Percentiles rank a stretch among this genome's conserved stretches.
Evolutionary conservation across 371 early-diverging fungal genomes (phyloP).

Genomic region (Apophysomyces ossiformis): DNA sequence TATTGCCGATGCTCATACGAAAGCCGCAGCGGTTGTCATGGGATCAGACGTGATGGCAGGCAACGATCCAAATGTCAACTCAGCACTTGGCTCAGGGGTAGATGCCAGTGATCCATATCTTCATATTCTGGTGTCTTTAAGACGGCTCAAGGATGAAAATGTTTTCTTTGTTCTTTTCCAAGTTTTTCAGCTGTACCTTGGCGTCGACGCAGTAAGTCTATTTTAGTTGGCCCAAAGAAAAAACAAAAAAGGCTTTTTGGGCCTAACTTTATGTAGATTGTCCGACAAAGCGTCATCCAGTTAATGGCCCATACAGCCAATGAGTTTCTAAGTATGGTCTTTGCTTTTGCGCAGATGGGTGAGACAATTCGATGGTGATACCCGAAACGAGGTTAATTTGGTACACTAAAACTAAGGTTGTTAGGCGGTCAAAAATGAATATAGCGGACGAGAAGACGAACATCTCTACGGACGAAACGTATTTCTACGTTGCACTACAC

Average conservation of each 20-base stretch:
- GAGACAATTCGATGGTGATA: slow-evolving; percentile 48
- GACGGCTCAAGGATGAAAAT: slow-evolving; percentile 52
- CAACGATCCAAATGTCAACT: slow-evolving; percentile 11
- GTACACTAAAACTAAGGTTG: slow-evolving; percentile 4
- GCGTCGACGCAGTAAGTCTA: slow-evolving; percentile 52
- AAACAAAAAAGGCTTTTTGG: neutral
- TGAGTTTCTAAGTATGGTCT: slow-evolving; percentile 37
- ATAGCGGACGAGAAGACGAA: slow-evolving; percentile 22
- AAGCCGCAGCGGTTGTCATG: slow-evolving; percentile 27
- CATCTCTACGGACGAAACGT: slow-evolving; percentile 18
- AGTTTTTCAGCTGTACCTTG: slow-evolving; percentile 50
- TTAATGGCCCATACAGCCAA: slow-evolving; percentile 44
- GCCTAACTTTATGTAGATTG: slow-evolving; percentile 30
- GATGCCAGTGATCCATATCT: slow-evolving; percentile 22
- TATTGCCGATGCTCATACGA: slow-evolving; percentile 36
- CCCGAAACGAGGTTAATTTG: slow-evolving; percentile 3
- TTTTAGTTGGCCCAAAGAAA: neutral
- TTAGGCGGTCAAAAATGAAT: slow-evolving; percentile 24
- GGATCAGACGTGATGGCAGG: slow-evolving; percentile 18
- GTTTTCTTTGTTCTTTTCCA: slow-evolving; percentile 51
- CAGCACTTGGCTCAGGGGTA: slow-evolving; percentile 17
- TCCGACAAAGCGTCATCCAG: slow-evolving; percentile 56
- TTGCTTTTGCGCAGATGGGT: slow-evolving; percentile 48
- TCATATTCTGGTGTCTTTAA: slow-evolving; percentile 25
- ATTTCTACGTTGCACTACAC: slow-evolving; percentile 34